Evolutionary conservation across 1,284 basidiomycete genomes (phyloP).

Genomic region (Anthracocystis walkeri): DNA sequence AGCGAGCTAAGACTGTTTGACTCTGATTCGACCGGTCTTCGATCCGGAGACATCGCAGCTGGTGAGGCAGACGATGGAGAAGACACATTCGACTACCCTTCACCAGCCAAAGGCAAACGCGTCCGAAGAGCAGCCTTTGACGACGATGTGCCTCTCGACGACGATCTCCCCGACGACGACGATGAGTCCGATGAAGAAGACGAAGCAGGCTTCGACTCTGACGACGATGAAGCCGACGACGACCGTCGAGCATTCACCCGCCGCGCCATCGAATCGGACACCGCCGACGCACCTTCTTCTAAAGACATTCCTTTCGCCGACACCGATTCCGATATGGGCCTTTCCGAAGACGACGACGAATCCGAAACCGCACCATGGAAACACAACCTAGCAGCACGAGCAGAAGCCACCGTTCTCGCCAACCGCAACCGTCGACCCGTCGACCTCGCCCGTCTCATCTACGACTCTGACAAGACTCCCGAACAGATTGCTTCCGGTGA

Average conservation of each 20-base stretch:
- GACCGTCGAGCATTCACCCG: constrained; percentile 33
- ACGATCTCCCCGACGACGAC: constrained; percentile 64
- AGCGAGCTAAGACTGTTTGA: constrained; percentile 88
- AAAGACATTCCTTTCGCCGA: constrained; percentile 67
- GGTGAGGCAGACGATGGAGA: constrained; percentile 7
- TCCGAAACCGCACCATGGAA: constrained; percentile 79
- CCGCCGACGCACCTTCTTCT: constrained; percentile 33
- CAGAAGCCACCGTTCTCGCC: constrained; percentile 72
- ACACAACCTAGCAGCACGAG: constrained; percentile 76
- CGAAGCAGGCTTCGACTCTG: constrained; percentile 57
- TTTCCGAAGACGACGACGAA: constrained; percentile 49
- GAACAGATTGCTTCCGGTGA: constrained; percentile 77
- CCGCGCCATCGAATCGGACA: constrained; percentile 28
- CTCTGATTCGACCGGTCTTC: constrained; percentile 74
- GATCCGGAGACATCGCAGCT: constrained; percentile 13
- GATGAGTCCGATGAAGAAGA: constrained; percentile 58
- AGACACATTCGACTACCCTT: constrained; percentile 11
- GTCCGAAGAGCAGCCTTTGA: constrained; percentile 59
- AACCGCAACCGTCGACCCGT: constrained; percentile 68
- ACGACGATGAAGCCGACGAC: constrained; percentile 49
- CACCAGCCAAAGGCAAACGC: constrained; percentile 35
- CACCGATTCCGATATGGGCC: constrained; percentile 67
- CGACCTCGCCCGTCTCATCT: constrained; percentile 89
- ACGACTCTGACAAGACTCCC: constrained; percentile 78
- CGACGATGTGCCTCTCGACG: constrained; percentile 64